A percentile compares a stretch with the other conserved stretches of the same genome.
These are phyloP conservation scores for Metschnikowia matae DNA, from an alignment of 805 yeast species.

Conservation along the genomic window DNA sequence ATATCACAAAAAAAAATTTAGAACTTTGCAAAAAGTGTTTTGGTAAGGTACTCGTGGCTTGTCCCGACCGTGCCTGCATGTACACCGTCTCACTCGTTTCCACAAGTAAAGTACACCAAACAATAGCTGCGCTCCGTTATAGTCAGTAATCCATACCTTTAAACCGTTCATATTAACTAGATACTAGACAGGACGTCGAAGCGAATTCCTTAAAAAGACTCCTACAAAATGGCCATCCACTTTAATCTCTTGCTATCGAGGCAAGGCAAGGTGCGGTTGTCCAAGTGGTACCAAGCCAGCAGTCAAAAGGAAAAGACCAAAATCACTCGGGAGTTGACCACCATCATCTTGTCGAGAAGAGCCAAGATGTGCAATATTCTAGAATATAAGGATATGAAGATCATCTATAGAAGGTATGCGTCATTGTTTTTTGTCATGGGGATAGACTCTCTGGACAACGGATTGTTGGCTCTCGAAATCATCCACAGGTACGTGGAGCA, in stretches of 20 bases:
- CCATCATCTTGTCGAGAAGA: constrained; percentile 77
- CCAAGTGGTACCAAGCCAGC: constrained; percentile 88
- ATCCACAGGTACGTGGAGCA: constrained; percentile 94
- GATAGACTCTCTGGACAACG: constrained; percentile 79
- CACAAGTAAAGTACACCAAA: neutral
- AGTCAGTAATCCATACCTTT: neutral
- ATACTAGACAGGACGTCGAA: neutral
- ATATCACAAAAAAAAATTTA: neutral
- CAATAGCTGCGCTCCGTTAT: neutral
- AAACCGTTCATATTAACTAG: neutral
- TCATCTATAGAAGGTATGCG: constrained; percentile 90
- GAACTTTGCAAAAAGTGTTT: neutral
- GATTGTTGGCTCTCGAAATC: constrained; percentile 75
- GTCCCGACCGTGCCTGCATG: neutral
- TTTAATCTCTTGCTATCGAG: constrained; percentile 80
- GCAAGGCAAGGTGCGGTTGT: constrained; percentile 90
- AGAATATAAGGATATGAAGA: constrained; percentile 79
- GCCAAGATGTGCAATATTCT: constrained; percentile 94
- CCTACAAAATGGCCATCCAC: constrained; percentile 59
- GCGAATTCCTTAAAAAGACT: neutral
- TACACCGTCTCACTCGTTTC: neutral
- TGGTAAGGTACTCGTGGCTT: neutral
- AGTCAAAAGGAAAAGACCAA: constrained; percentile 83
- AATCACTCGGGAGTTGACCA: constrained; percentile 79
- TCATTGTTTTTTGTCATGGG: constrained; percentile 88